Percentiles rank a stretch among this genome's conserved stretches.
Evolutionary conservation across 257 asterid species (phyloP).

Genomic region (Solanum peruvianum): DNA sequence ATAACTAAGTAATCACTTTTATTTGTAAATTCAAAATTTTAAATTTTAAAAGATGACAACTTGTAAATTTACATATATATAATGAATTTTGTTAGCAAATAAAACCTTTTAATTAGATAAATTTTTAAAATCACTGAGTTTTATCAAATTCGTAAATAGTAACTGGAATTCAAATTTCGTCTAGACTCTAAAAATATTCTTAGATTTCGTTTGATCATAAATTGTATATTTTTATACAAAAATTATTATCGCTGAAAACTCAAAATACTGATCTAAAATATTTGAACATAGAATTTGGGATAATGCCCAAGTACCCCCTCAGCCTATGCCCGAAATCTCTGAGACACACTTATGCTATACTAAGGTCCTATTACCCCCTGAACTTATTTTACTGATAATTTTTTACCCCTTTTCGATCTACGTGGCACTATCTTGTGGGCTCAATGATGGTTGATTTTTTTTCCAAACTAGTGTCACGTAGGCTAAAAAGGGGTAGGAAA

Average conservation of each 20-base stretch:
- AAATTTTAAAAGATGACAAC: background rate
- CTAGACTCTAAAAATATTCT: background rate
- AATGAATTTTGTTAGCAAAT: background rate
- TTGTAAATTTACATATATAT: background rate
- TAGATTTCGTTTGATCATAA: background rate
- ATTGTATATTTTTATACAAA: background rate
- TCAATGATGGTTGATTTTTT: too few relatives aligned
- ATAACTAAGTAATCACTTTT: background rate
- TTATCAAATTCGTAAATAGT: background rate
- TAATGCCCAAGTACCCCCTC: too few relatives aligned
- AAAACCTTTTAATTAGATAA: background rate
- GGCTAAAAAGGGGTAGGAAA: too few relatives aligned
- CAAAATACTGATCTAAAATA: background rate
- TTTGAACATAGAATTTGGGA: background rate
- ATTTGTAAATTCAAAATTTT: background rate
- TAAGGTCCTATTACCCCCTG: too few relatives aligned
- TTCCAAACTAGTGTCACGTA: too few relatives aligned
- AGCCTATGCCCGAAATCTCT: too few relatives aligned
- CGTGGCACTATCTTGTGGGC: too few relatives aligned
- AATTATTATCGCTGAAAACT: too few relatives aligned
- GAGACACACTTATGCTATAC: too few relatives aligned
- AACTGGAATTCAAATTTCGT: background rate
- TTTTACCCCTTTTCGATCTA: too few relatives aligned
- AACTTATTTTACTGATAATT: too few relatives aligned
- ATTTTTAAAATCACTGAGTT: background rate